Percentiles rank a stretch among this genome's conserved stretches.
These are phyloP conservation scores for Coffea canephora DNA, from an alignment of 257 asterid species.

Conservation along the genomic window DNA sequence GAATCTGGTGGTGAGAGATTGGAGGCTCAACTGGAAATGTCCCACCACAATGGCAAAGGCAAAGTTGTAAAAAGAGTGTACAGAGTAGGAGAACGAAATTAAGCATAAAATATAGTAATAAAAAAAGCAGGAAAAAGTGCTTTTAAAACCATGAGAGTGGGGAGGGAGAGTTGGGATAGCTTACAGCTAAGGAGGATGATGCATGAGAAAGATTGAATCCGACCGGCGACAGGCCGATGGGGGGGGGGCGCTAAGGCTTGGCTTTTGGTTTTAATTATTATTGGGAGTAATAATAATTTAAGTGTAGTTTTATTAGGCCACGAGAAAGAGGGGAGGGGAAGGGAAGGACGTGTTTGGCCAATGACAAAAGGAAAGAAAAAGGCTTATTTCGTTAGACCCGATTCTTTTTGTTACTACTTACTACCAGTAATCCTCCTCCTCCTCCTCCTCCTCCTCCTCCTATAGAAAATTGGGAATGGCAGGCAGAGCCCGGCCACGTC, in stretches of 20 bases:
- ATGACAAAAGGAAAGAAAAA: constrained; percentile 2
- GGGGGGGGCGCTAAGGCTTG: background rate
- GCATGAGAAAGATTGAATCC: constrained; percentile 18
- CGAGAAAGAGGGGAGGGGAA: constrained; percentile 43
- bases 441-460: no score
- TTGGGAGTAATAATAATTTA: background rate
- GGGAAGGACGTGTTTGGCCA: constrained; percentile 44
- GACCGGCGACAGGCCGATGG: constrained; percentile 26
- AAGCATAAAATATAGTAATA: background rate
- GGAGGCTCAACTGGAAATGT: constrained; percentile 28
- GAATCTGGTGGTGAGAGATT: background rate
- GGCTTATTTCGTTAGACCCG: background rate
- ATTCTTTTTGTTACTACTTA: no score
- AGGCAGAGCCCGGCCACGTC: no score
- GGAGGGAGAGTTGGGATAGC: constrained; percentile 4
- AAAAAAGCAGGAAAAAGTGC: no score
- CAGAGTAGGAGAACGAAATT: constrained; percentile 5
- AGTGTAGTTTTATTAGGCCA: constrained; percentile 41
- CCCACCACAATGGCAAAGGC: constrained; percentile 25
- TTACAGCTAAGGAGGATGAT: background rate
- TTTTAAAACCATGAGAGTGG: no score
- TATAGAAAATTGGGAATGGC: no score
- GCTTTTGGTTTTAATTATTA: background rate
- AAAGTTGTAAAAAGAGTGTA: constrained; percentile 7
- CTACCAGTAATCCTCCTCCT: no score